Base-by-base conservation (phyloP, 192 early-diverging fungal genomes). In the Podila clonocystis region DNA sequence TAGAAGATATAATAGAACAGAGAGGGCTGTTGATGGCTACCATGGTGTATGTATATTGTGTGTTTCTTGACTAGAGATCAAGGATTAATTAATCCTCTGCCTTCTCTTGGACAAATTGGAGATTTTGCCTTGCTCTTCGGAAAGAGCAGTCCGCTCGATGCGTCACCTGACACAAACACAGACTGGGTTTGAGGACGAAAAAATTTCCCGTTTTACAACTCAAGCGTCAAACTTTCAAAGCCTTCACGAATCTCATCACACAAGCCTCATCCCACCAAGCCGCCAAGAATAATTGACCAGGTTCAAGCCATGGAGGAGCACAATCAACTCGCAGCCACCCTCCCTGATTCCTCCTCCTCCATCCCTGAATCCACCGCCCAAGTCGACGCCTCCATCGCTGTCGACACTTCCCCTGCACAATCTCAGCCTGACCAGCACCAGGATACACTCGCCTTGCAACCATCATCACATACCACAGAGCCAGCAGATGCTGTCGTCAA, bases 281-380 rank as follows among this genome's bases (percentile, higher is more conserved):
- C 41, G 34, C 41, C 41, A 55, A 55, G 52, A 24, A 55, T 55
- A 55, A 26, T 55, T 55, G 52, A 55, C n/a, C 24, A 55, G 24
- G 52, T 55, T n/a, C 24, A 55, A 55, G 52, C 52, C 52, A 55
- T 55, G 52, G 52, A 55, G 52, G 52, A 55, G 52, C 52, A 55
- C 52, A 26, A 55, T 55, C 52, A n/a, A 26, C 52, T 55, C 24
- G 24, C 52, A 55, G 52, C 52, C 52, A 55, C 52, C 20, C n/a
- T 55, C 52, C 52, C 24, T 55, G 52, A 55, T 55, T 55, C 52
- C 52, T 55, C 52, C 52, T 55, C 52, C 52, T 55, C 52, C 52
- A 55, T 55, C 24, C 52, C 52, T 5, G 52, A 55, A 55, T 55
- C 52, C 8, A 55, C 52, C 52, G 20, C n/a, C 11, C 41, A 12